These are phyloP conservation scores for Apiospora rasikravindrae DNA, from an alignment of 2,329 filamentous ascomycete genomes.

Conservation along the genomic window DNA sequence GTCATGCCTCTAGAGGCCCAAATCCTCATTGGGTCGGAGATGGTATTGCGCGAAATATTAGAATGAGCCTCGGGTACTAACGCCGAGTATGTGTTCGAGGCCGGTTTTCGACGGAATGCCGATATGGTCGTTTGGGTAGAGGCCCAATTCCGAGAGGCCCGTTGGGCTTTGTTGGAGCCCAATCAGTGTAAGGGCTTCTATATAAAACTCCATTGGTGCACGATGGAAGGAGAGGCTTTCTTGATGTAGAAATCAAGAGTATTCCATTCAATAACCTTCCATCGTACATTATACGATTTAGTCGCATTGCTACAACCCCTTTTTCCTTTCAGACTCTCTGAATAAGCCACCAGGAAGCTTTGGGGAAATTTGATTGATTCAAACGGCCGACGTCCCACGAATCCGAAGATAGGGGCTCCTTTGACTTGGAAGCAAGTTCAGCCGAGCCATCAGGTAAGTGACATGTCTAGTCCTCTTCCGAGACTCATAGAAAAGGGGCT, in stretches of 20 bases:
- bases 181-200: background rate
- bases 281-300: too few relatives aligned
- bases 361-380: too few relatives aligned
- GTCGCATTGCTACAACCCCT: background rate
- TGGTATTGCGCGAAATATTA: background rate
- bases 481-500: background rate
- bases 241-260: background rate
- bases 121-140: background rate
- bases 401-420: too few relatives aligned
- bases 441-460: background rate
- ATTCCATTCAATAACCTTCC: background rate
- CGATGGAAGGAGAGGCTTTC: background rate
- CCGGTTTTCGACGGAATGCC: background rate
- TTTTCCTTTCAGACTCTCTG: too few relatives aligned
- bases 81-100: background rate
- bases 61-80: background rate
- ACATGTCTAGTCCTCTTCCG: background rate
- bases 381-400: too few relatives aligned
- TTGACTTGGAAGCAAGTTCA: too few relatives aligned
- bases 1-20: background rate
- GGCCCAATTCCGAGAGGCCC: background rate
- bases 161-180: background rate
- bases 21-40: background rate
- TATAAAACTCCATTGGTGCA: background rate
- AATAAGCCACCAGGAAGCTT: too few relatives aligned